Conservation (phyloP, 2,329 filamentous ascomycete species). For the Dendryphion nanum region DNA sequence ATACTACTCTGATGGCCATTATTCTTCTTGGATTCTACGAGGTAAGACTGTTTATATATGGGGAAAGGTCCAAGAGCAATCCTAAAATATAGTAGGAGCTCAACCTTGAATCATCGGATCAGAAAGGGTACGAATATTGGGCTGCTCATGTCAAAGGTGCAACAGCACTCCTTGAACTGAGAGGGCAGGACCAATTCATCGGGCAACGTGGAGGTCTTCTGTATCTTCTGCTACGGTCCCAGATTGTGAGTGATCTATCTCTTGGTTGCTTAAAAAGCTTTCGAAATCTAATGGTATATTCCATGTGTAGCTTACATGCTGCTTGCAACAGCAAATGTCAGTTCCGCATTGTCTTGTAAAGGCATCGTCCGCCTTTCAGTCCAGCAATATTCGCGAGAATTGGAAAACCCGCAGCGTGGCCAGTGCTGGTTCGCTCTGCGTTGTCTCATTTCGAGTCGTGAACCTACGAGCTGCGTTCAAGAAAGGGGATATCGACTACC, state of each 20-base stretch:
- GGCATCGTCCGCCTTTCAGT: background rate
- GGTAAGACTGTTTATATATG: conserved; percentile 6
- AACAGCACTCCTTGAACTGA: conserved; percentile 17
- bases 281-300: background rate
- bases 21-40: conserved; percentile 23
- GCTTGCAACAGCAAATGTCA: conserved; percentile 14
- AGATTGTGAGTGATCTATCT: conserved; percentile 17
- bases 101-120: conserved; percentile 15
- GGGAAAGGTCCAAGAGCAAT: background rate
- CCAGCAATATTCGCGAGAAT: conserved; percentile 2
- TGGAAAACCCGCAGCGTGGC: conserved; percentile 1
- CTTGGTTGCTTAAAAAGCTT: background rate
- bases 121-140: conserved; percentile 17
- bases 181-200: conserved; percentile 20
- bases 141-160: conserved; percentile 21
- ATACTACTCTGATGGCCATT: conserved; percentile 21
- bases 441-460: conserved; percentile 14
- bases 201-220: conserved; percentile 19
- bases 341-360: conserved; percentile 6
- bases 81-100: conserved; percentile 18
- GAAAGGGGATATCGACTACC: conserved; percentile 8
- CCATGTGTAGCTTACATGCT: conserved; percentile 10
- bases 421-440: conserved; percentile 5
- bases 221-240: conserved; percentile 20
- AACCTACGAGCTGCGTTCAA: conserved; percentile 17